Conservation (phyloP, 78 protist species). For the Tieghemostelium lacteum region DNA sequence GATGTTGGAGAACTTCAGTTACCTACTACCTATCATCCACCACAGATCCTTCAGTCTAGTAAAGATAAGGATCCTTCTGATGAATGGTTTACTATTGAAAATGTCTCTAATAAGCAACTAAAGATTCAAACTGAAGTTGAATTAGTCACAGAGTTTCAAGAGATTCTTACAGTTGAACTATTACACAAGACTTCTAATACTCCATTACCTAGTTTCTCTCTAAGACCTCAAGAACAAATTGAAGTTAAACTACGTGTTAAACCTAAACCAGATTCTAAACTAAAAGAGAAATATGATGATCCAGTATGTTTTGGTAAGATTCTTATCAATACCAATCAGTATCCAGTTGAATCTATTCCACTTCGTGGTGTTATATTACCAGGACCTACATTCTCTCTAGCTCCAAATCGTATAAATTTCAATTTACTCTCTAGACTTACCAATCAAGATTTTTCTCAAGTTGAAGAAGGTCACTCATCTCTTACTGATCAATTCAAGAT, state of each 20-base stretch:
- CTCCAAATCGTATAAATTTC: conserved; percentile 30
- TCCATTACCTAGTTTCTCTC: conserved; percentile 63
- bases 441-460: conserved; percentile 24
- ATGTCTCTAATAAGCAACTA: conserved; percentile 39
- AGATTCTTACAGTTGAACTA: conserved; percentile 6
- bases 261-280: conserved; percentile 44
- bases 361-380: conserved; percentile 33
- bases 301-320: conserved; percentile 29
- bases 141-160: conserved; percentile 25
- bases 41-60: not conserved
- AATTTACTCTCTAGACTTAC: conserved; percentile 46
- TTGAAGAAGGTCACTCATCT: conserved; percentile 22
- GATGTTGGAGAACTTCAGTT: conserved; percentile 39
- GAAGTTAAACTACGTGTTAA: conserved; percentile 61
- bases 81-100: conserved; percentile 82
- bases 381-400: conserved; percentile 46
- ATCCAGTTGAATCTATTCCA: conserved; percentile 54
- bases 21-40: conserved; percentile 72
- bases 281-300: conserved; percentile 32
- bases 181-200: conserved; percentile 58
- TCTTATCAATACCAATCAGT: conserved; percentile 23
- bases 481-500: conserved; percentile 53
- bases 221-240: conserved; percentile 45
- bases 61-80: conserved; percentile 32
- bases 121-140: conserved; percentile 70